These are phyloP conservation scores for Xylariaceae sp. DNA, from an alignment of 2,329 filamentous ascomycete species.

Conservation along the genomic window DNA sequence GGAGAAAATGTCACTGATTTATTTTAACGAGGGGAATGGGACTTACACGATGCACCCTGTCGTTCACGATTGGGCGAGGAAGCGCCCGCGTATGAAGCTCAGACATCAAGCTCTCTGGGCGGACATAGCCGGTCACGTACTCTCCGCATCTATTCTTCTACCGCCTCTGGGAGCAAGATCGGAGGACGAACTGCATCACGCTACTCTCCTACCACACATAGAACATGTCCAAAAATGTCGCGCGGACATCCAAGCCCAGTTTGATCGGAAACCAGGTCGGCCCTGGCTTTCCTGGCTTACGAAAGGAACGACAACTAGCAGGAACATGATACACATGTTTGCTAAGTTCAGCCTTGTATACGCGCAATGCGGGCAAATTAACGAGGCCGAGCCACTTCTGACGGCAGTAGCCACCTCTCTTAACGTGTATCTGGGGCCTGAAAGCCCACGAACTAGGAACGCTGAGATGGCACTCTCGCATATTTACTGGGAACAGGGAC, in stretches of 20 bases:
- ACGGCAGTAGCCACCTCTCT: neutral
- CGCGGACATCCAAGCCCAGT: neutral
- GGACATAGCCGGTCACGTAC: constrained; percentile 6
- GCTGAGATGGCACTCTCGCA: neutral
- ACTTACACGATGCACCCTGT: constrained; percentile 15
- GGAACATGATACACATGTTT: constrained; percentile 2
- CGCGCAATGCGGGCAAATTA: constrained; percentile 1
- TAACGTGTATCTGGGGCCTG: neutral
- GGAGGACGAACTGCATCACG: constrained; percentile 2
- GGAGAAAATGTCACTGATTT: constrained; percentile 6
- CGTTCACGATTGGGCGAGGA: constrained; percentile 8
- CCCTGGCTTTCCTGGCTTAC: neutral
- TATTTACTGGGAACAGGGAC: constrained; percentile 5
- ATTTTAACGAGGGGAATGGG: neutral
- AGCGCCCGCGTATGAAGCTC: constrained; percentile 11
- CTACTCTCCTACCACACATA: constrained; percentile 1
- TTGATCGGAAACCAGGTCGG: neutral
- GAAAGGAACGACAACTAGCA: neutral
- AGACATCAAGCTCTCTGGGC: constrained; percentile 12
- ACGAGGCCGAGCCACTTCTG: neutral
- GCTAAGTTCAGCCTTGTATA: constrained; percentile 14
- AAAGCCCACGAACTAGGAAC: neutral
- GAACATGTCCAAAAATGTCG: constrained; percentile 7
- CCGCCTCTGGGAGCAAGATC: neutral
- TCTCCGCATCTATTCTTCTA: constrained; percentile 12